Base-by-base conservation (phyloP, 139 green algal genomes). In the Zygnema circumcarinatum region DNA sequence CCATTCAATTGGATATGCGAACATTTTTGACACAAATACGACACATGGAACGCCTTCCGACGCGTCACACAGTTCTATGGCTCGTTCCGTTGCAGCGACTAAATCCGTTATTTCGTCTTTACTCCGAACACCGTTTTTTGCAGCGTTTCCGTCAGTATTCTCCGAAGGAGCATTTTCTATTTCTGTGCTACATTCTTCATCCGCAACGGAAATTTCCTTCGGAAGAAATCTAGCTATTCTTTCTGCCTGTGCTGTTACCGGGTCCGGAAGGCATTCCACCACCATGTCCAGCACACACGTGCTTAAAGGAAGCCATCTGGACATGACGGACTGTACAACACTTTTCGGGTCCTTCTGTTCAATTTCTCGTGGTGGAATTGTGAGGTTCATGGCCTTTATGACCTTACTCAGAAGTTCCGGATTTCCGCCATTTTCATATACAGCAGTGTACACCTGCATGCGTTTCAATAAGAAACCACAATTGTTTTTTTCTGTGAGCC, bases 1-100 rank as follows among this genome's bases (percentile, higher is more conserved):
- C 41, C 62, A 39, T 35, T 90, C 78, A 29, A 31, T 40, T 25
- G 85, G 85, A 33, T 85, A 67, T 2, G 85, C 85, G 74, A 90
- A 54, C 85, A 90, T 91, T 85, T 99, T 99, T 54, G 94, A 97
- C 41, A 99, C 93, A 85, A 97, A 98, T 0, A 97, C 89, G 0
- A 98, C 92, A 35, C 93, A 73, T 0, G 96, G 96, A 1, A 94
- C 95, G 1, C 69, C 86, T 1, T 84, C 2, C 33, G 32, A 39
- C 11, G 91, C 76, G 78, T 84, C 83, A 83, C 92, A 96, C 31
- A 1, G 20, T 52, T 74, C 81, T 39, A 91, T 54, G 3, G 81
- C 86, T 7, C 76, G 31, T 31, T 87, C 40, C 39, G 42, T 25
- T 40, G 2, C 22, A 22, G 62, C 73, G 2, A 88, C 73, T 16